Percentiles rank a stretch among this genome's conserved stretches.
Conservation (phyloP, 176 grass and related monocot genomes). For the Oryza meyeriana region DNA sequence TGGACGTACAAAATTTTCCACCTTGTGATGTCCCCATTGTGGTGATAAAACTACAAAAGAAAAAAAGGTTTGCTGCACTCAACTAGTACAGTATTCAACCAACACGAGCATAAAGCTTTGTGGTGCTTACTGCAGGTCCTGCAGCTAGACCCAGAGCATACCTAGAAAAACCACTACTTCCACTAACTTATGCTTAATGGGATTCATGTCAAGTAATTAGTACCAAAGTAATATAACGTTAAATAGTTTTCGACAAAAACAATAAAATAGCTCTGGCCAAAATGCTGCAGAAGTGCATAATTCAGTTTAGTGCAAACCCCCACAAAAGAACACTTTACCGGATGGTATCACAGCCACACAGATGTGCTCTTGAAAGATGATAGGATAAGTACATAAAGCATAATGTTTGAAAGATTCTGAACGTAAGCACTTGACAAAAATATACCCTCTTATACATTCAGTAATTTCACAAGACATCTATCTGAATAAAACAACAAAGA, state of each 20-base stretch:
- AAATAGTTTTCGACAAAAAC: background rate
- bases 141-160: conserved; percentile 11
- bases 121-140: background rate
- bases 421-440: conserved; percentile 27
- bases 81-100: conserved; percentile 10
- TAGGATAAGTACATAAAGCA: conserved; percentile 25
- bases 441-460: conserved; percentile 19
- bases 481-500: background rate
- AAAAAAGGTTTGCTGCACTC: background rate
- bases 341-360: conserved; percentile 29
- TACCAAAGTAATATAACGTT: conserved; percentile 7
- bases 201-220: conserved; percentile 33
- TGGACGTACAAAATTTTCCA: conserved; percentile 1
- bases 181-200: conserved; percentile 27
- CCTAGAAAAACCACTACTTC: background rate
- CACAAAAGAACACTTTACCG: conserved; percentile 26
- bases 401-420: conserved; percentile 28
- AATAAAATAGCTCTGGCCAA: background rate
- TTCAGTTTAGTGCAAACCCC: conserved; percentile 12
- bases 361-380: conserved; percentile 11
- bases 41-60: conserved; percentile 4
- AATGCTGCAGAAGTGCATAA: background rate
- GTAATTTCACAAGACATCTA: background rate
- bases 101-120: conserved; percentile 3
- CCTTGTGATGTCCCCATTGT: conserved; percentile 30